Evolutionary conservation across 2,329 filamentous ascomycete species (phyloP), one percentile per base, ranked within the genome.

Genomic region (Didymella keratinophila): DNA sequence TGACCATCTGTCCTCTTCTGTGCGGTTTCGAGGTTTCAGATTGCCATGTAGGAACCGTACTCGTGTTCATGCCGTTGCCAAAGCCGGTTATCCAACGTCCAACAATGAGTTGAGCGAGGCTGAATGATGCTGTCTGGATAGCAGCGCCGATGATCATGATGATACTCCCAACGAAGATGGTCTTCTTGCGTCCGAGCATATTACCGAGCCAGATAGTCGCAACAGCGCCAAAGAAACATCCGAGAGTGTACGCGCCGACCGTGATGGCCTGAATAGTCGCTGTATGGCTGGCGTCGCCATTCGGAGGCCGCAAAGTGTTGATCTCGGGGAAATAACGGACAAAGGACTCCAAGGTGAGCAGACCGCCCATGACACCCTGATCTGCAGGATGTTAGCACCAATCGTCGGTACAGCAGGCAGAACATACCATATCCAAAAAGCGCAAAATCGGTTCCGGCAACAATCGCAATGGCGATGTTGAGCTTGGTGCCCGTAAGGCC

Each of bases 371-470:
- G 10, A 92, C 71, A 67, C 71, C 71, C 48, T 73, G 71, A 44
- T 73, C 71, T 73, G 12, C 1, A 43, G 23, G 21, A n/a, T 27
- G 16, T 43, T n/a, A 27, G n/a, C 5, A 5, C 18, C 8, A 30
- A 43, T 44, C 34, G 12, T 11, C 7, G 9, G 64, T 10, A 18
- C 10, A 3, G 18, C 11, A 0, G 11, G 14, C 8, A 18, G 70
- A 87, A 87, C 65, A 70, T 61, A 74, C 92, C 89, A 88, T 85
- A 86, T 43, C 84, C 84, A 62, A 86, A 83, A 11, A 82, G 76
- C 63, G 90, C 79, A 72, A 91, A 91, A 76, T 91, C 89, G 48
- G 88, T 85, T 69, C 89, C 89, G 57, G 89, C 89, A 68, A 92
- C 84, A n/a, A 87, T 78, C 61, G 87, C 86, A 66, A 92, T 86